A percentile compares a stretch with the other conserved stretches of the same genome.
phyloP scores from a whole-genome alignment of 2,329 filamentous ascomycete genomes.

The Colletotrichum costaricense region DNA sequence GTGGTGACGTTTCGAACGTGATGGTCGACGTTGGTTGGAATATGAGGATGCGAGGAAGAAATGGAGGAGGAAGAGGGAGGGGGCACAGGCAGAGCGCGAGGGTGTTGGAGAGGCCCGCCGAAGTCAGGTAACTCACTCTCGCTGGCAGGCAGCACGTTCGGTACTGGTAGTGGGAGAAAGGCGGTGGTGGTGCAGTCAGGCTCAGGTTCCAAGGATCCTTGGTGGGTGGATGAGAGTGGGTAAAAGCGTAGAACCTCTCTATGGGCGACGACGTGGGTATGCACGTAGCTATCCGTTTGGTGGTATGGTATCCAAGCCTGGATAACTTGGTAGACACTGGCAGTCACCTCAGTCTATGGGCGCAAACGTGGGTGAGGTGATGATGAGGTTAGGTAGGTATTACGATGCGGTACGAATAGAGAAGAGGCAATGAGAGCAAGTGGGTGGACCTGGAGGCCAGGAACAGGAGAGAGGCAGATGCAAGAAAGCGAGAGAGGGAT shows the following conservation, averaged over 20 bases:
- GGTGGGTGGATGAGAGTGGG: constrained; percentile 1
- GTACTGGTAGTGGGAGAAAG: constrained; percentile 39
- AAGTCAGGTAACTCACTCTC: background rate
- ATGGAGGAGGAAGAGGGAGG: constrained; percentile 15
- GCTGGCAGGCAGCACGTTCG: background rate
- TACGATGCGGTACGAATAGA: background rate
- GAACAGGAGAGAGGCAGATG: constrained; percentile 36
- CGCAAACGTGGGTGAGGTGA: background rate
- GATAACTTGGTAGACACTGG: no score
- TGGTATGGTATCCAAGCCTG: background rate
- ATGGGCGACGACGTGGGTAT: background rate
- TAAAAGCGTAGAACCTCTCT: background rate
- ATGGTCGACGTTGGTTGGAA: constrained; percentile 30
- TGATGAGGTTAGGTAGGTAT: background rate
- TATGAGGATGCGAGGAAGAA: constrained; percentile 10
- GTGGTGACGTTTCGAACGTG: constrained; percentile 47
- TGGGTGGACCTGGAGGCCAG: constrained; percentile 6
- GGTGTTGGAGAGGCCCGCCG: background rate
- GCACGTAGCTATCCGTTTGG: background rate
- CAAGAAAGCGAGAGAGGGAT: constrained; percentile 21
- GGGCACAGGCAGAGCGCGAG: background rate
- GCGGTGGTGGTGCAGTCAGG: constrained; percentile 1
- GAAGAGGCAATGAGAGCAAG: background rate
- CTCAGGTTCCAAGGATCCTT: background rate
- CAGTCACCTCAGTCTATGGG: no score